phyloP scores from a whole-genome alignment of 2,329 filamentous ascomycete genomes.

The Tolypocladium amazonense region DNA sequence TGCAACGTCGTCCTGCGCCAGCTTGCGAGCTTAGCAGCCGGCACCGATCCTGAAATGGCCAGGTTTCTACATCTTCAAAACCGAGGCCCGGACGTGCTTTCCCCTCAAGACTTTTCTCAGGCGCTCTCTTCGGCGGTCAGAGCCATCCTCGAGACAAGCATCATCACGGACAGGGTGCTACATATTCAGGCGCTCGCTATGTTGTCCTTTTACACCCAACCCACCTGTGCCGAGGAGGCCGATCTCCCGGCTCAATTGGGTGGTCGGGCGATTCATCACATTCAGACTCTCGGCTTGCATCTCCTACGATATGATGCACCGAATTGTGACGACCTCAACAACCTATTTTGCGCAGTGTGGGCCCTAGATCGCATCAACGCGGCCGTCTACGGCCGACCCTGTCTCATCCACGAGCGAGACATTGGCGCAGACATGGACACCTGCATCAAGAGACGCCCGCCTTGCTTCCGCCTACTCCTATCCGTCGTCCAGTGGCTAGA shows the following conservation, averaged over 20 bases:
- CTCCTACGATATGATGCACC: conserved; percentile 30
- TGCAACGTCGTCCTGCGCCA: conserved; percentile 37
- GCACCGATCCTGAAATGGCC: conserved; percentile 34
- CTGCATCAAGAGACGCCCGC: conserved; percentile 38
- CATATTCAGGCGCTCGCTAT: conserved; percentile 43
- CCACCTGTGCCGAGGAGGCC: conserved; percentile 39
- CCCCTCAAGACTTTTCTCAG: conserved; percentile 36
- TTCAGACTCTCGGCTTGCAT: conserved; percentile 45
- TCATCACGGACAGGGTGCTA: conserved; percentile 43
- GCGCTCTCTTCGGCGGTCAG: conserved; percentile 36
- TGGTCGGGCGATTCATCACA: conserved; percentile 43
- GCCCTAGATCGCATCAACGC: conserved; percentile 49
- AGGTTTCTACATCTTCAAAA: conserved; percentile 33
- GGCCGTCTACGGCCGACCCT: conserved; percentile 48
- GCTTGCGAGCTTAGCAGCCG: conserved; percentile 43
- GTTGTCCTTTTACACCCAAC: conserved; percentile 49
- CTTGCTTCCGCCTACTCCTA: conserved; percentile 47
- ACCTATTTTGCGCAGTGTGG: conserved; percentile 49
- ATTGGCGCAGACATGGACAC: conserved; percentile 41
- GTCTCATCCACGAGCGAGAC: conserved; percentile 50
- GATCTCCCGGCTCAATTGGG: conserved; percentile 43
- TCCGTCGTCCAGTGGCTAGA: conserved; percentile 45
- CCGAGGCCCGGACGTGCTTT: conserved; percentile 25
- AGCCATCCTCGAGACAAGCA: conserved; percentile 39
- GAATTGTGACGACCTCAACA: conserved; percentile 31